Percentiles rank a stretch among this genome's conserved stretches.
Evolutionary conservation across 345 rosid genomes (phyloP).

Genomic region (Murraya koenigii): DNA sequence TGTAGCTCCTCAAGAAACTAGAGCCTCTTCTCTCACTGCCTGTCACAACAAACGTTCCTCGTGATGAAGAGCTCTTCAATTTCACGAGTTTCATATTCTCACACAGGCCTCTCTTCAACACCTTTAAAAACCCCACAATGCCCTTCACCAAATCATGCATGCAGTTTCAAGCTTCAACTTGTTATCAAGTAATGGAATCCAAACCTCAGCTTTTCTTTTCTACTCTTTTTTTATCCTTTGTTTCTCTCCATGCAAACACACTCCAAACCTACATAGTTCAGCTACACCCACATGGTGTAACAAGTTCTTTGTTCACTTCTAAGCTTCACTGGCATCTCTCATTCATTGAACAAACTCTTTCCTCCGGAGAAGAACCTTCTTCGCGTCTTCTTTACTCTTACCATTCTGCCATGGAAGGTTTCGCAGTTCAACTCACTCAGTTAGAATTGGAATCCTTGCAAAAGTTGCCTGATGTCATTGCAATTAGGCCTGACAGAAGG

Average conservation of each 20-base stretch:
- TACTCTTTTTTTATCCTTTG: conserved; percentile 28
- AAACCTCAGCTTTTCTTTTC: conserved; percentile 24
- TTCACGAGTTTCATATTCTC: conserved; percentile 90
- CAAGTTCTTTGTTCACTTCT: conserved; percentile 38
- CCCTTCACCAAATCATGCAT: conserved; percentile 37
- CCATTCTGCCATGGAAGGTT: conserved; percentile 79
- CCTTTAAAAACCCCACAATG: conserved; percentile 61
- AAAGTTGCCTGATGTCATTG: conserved; percentile 58
- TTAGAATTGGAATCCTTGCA: conserved; percentile 45
- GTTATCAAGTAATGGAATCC: conserved; percentile 33
- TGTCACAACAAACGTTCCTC: conserved; percentile 69
- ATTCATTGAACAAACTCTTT: conserved; percentile 47
- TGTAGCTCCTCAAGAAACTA: conserved; percentile 26
- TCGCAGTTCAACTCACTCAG: conserved; percentile 69
- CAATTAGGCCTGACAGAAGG: conserved; percentile 66
- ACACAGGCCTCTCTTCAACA: conserved; percentile 32
- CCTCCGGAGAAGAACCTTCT: conserved; percentile 44
- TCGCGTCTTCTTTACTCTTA: conserved; percentile 86
- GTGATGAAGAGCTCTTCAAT: conserved; percentile 89
- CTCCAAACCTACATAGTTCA: conserved; percentile 78
- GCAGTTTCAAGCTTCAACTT: conserved; percentile 7
- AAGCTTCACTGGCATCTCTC: conserved; percentile 73
- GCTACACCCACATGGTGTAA: conserved; percentile 61
- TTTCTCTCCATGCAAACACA: conserved; percentile 24
- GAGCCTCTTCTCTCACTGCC: conserved; percentile 24